phyloP scores from a whole-genome alignment of 495 filamentous ascomycete species.

The Neurospora hispaniola region DNA sequence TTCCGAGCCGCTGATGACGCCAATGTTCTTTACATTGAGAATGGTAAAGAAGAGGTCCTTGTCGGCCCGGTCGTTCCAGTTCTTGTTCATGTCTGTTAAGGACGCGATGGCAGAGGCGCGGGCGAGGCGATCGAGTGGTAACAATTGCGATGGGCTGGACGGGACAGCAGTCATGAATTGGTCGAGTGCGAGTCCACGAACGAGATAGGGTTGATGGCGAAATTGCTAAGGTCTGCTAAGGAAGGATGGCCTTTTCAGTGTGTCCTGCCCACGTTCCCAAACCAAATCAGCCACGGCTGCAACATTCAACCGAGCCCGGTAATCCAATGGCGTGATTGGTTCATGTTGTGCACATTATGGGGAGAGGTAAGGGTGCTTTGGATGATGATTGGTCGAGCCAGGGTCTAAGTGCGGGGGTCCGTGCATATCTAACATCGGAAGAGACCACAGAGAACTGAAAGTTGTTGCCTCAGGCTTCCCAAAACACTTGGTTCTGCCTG shows the following conservation, averaged over 20 bases:
- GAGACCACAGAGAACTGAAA: background rate
- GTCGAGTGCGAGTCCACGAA: slow-evolving; percentile 6
- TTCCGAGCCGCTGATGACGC: slow-evolving; percentile 42
- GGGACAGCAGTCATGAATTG: slow-evolving; percentile 1
- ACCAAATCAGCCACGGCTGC: slow-evolving; percentile 9
- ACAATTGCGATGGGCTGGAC: background rate
- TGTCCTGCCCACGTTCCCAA: slow-evolving; percentile 10
- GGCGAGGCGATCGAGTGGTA: slow-evolving; percentile 3
- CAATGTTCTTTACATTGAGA: slow-evolving; percentile 43
- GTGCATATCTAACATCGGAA: background rate
- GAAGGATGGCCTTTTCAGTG: slow-evolving; percentile 14
- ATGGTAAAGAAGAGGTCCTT: slow-evolving; percentile 46
- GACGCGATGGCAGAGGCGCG: background rate
- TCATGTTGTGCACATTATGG: background rate
- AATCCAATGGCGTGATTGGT: background rate
- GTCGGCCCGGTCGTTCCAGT: slow-evolving; percentile 43
- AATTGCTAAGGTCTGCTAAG: slow-evolving; percentile 30
- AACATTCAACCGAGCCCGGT: slow-evolving; percentile 17
- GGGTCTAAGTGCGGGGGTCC: background rate
- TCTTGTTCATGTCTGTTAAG: slow-evolving; percentile 34
- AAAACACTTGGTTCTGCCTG: background rate
- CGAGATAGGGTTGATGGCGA: slow-evolving; percentile 4
- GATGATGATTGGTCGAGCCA: background rate
- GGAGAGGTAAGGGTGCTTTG: background rate
- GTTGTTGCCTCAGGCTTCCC: background rate